A percentile compares a stretch with the other conserved stretches of the same genome.
Conservation (phyloP, 768 basidiomycete species). For the Tulasnella calospora region DNA sequence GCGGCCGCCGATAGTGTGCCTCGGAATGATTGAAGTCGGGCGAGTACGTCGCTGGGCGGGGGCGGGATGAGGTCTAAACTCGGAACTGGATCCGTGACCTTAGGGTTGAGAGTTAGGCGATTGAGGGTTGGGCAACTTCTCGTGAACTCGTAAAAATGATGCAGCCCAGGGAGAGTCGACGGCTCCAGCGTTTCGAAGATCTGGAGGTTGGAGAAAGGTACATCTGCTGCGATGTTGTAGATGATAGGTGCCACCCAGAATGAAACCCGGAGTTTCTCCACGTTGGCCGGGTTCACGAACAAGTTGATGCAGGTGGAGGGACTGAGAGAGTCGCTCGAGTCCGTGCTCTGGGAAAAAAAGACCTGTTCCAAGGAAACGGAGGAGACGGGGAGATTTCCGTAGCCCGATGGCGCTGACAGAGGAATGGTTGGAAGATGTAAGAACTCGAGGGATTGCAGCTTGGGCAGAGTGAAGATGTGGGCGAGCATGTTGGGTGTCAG, state of each 20-base stretch:
- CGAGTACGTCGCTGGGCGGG: not conserved
- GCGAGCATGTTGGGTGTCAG: not conserved
- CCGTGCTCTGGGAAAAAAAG: too few species aligned
- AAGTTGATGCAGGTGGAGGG: not conserved
- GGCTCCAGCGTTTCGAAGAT: not conserved
- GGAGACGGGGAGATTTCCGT: not conserved
- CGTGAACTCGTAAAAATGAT: not conserved
- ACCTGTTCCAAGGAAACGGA: not conserved
- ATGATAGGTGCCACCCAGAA: not conserved
- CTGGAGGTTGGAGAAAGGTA: not conserved
- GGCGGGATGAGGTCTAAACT: not conserved
- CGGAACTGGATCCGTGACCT: not conserved
- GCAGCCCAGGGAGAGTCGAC: not conserved
- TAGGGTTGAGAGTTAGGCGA: not conserved
- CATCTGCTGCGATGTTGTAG: too few species aligned
- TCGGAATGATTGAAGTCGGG: not conserved
- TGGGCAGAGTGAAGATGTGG: not conserved
- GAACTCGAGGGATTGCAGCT: not conserved
- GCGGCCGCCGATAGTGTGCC: not conserved
- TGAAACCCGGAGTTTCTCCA: not conserved
- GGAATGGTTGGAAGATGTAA: not conserved
- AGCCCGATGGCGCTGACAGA: not conserved
- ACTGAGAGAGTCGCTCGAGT: too few species aligned
- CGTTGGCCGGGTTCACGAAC: not conserved
- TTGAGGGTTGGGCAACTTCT: not conserved